Evolutionary conservation across 805 yeast genomes (phyloP).

Genomic region (Lachancea meyersii): DNA sequence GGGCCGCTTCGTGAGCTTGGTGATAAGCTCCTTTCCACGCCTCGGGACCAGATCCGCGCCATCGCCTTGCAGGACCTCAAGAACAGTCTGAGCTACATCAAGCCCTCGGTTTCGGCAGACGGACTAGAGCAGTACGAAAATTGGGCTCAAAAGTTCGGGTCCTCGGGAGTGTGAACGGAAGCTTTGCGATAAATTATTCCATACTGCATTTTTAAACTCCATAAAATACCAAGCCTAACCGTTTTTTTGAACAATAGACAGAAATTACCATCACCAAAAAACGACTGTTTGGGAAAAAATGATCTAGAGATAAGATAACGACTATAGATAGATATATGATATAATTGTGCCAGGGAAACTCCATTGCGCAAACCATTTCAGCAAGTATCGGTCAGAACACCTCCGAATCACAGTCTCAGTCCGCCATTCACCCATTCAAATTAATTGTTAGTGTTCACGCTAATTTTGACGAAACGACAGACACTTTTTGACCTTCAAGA

Average conservation of each 20-base stretch:
- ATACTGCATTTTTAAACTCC: not conserved
- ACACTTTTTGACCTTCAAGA: not conserved
- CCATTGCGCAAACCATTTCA: no score
- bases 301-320: slow-evolving; percentile 1
- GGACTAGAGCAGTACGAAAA: slow-evolving; percentile 75
- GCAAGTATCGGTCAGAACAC: no score
- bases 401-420: no score
- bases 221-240: no score
- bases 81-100: slow-evolving; percentile 66
- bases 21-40: slow-evolving; percentile 62
- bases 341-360: no score
- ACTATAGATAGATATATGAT: not conserved
- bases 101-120: slow-evolving; percentile 83
- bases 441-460: no score
- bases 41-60: slow-evolving; percentile 73
- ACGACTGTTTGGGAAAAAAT: not conserved
- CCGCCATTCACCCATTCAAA: not conserved
- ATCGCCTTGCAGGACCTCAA: slow-evolving; percentile 67
- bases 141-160: slow-evolving; percentile 84
- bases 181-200: no score
- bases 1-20: slow-evolving; percentile 90
- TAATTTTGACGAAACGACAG: not conserved
- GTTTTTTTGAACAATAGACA: no score
- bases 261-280: not conserved
- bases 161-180: slow-evolving; percentile 66